Base-by-base conservation (phyloP, 2,329 filamentous ascomycete species). In the Pseudogymnoascus destructans region DNA sequence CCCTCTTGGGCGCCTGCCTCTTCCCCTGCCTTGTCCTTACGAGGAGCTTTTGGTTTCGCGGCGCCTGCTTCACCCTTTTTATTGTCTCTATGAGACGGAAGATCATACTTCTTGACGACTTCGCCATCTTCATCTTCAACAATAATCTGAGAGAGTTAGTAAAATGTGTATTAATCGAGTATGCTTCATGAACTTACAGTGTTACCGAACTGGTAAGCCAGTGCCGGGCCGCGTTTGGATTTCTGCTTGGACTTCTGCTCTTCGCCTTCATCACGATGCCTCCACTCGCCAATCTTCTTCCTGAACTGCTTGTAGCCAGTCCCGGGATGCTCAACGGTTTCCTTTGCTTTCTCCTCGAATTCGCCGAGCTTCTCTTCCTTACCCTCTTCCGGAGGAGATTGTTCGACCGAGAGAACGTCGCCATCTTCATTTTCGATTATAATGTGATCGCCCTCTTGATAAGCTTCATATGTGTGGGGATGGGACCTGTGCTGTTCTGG, bases 91-190 rank as follows among this genome's bases (percentile, higher is more conserved):
- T 79, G 71, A 0, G 77, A 73, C 0, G 86, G 84, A 25, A 92
- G 78, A 62, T 91, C 84, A 67, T 90, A 91, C 59, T 87, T 84
- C 73, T 91, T 91, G 68, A 95, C 80, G 30, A 95, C 89, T 69
- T 95, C 89, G 42, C 88, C 88, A 64, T 91, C 85, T 69, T 87
- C 86, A 62, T 95, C 87, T 72, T 95, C 88, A 13, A 95, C 86
- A 68, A 95, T 92, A 63, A 95, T 89, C 74, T 88, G 46, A 7
- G 35, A 30, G 9, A 30, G 46, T 52, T 52, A 52, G 46, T 52
- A 3, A 49, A 11, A 52, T 25, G 5, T 2, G 6, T 17, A 52
- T 1, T 25, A 25, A 30, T 11, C 5, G 46, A 19, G 13, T 52
- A 52, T 6, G n/a, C 21, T 30, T 52, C 23, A 30, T 25, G 17